Percentiles rank a stretch among this genome's conserved stretches.
These are phyloP conservation scores for Gossypium raimondii DNA, from an alignment of 345 rosid species.

Conservation along the genomic window DNA sequence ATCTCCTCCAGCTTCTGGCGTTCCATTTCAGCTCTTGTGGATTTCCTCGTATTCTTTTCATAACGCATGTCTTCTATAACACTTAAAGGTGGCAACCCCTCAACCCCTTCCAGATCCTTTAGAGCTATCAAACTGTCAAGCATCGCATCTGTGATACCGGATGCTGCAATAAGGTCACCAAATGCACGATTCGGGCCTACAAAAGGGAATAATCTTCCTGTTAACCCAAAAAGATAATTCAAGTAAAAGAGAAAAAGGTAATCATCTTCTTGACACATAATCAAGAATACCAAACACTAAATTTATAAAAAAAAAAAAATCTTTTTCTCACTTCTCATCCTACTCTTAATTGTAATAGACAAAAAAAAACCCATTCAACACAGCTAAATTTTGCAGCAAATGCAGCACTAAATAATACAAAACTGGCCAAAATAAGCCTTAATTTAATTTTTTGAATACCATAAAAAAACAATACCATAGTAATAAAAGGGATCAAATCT, in stretches of 20 bases:
- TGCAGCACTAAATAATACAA: neutral
- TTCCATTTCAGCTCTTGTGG: constrained; percentile 74
- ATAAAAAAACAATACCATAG: neutral
- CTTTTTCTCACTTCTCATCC: neutral
- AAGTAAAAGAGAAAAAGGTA: neutral
- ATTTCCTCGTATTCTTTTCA: constrained; percentile 64
- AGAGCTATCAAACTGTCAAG: constrained; percentile 86
- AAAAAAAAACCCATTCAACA: neutral
- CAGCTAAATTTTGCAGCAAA: neutral
- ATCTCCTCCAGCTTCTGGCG: constrained; percentile 84
- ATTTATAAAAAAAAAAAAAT: neutral
- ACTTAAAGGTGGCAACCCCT: constrained; percentile 81
- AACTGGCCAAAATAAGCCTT: neutral
- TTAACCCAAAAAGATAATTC: neutral
- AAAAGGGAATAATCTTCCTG: constrained; percentile 13
- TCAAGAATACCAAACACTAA: neutral
- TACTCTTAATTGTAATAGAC: neutral
- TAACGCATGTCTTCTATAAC: constrained; percentile 72
- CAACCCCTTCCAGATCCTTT: constrained; percentile 73
- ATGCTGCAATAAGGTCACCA: constrained; percentile 86
- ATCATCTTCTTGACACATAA: neutral
- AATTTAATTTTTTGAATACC: neutral
- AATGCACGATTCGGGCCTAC: constrained; percentile 87
- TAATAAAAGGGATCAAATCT: neutral
- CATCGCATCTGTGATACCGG: constrained; percentile 93